Evolutionary conservation across 768 basidiomycete species (phyloP).

Genomic region (Podaxis sp.): DNA sequence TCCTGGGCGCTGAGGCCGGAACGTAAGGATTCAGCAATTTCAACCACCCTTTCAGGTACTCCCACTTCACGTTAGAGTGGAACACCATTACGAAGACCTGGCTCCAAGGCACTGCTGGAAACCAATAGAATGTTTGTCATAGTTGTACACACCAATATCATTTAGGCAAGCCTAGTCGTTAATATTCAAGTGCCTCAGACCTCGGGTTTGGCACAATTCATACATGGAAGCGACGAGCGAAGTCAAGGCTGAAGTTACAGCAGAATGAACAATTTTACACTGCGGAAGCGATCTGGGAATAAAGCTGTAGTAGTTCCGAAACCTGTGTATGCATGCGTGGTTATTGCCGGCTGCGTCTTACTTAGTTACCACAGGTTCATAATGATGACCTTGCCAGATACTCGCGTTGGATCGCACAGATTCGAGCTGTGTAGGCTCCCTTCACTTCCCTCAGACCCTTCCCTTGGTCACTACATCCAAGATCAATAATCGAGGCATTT

Average conservation of each 20-base stretch:
- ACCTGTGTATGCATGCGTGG: background rate
- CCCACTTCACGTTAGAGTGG: background rate
- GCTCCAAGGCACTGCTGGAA: background rate
- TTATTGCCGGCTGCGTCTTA: background rate
- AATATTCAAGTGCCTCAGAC: background rate
- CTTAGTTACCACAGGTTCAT: background rate
- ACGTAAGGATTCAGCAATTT: background rate
- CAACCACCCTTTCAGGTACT: background rate
- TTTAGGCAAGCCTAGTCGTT: background rate
- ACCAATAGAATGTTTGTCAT: background rate
- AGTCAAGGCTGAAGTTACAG: background rate
- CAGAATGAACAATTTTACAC: background rate
- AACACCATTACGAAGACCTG: background rate
- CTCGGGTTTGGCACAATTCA: background rate
- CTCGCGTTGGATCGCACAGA: background rate
- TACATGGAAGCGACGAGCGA: background rate
- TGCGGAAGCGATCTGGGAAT: background rate
- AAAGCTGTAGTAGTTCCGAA: background rate
- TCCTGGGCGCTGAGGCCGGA: too few species aligned
- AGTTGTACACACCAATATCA: background rate
- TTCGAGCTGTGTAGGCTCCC: background rate
- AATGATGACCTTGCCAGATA: background rate
- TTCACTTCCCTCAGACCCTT: background rate
- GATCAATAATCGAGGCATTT: background rate
- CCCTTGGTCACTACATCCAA: background rate